Conservation (phyloP, 2,329 filamentous ascomycete species). For the Botrytis squamosa region DNA sequence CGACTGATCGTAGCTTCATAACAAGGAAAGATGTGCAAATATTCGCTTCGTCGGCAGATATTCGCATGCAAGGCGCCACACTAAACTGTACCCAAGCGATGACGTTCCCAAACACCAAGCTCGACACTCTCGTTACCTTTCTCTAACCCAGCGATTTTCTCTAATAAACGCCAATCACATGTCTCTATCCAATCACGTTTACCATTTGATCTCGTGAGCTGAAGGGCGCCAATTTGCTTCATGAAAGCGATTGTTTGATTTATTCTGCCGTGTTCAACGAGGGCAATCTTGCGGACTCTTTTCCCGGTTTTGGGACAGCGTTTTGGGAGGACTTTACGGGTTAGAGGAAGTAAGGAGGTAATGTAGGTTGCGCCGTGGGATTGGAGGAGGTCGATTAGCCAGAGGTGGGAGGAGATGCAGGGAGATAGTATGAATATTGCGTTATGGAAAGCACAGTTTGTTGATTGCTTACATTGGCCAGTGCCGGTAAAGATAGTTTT, state of each 20-base stretch:
- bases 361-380: slow-evolving; percentile 29
- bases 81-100: slow-evolving; percentile 25
- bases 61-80: background rate
- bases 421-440: slow-evolving; percentile 36
- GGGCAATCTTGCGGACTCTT: slow-evolving; percentile 36
- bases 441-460: slow-evolving; percentile 26
- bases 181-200: slow-evolving; percentile 38
- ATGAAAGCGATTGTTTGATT: slow-evolving; percentile 39
- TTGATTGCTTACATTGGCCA: slow-evolving; percentile 25
- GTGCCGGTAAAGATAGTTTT: slow-evolving; percentile 19
- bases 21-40: background rate
- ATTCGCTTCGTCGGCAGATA: no score
- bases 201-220: slow-evolving; percentile 31
- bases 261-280: slow-evolving; percentile 40
- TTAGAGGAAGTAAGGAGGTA: slow-evolving; percentile 24
- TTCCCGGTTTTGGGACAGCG: slow-evolving; percentile 26
- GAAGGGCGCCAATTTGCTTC: slow-evolving; percentile 30
- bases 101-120: slow-evolving; percentile 27
- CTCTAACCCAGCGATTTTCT: slow-evolving; percentile 45
- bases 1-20: no score
- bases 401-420: slow-evolving; percentile 26
- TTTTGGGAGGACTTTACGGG: slow-evolving; percentile 24
- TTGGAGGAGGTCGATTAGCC: slow-evolving; percentile 30
- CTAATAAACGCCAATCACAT: slow-evolving; percentile 44
- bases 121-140: slow-evolving; percentile 38